Percentiles rank a stretch among this genome's conserved stretches.
Evolutionary conservation across 2,329 filamentous ascomycete species (phyloP).

Genomic region (Plenodomus biglobosus): DNA sequence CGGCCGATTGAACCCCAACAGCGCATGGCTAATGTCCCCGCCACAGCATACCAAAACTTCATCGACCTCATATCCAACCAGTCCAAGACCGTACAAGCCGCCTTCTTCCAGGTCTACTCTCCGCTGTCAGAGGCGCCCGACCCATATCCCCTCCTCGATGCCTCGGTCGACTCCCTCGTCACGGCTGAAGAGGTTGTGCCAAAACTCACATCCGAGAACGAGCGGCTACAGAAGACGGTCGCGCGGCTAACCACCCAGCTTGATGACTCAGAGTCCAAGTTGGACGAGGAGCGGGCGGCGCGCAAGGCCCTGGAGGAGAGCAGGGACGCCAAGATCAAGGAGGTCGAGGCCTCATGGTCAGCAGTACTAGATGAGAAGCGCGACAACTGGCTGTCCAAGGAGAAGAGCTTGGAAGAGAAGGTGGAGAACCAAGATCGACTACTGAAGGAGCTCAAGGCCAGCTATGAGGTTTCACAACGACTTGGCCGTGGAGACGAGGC

Average conservation of each 20-base stretch:
- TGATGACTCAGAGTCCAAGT: conserved; percentile 75
- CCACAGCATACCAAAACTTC: conserved; percentile 90
- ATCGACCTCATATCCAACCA: conserved; percentile 96
- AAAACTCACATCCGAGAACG: conserved; percentile 84
- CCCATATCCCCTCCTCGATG: conserved; percentile 93
- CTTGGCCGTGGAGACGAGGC: conserved; percentile 71
- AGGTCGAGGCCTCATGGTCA: conserved; percentile 86
- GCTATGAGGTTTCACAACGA: conserved; percentile 92
- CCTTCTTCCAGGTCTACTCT: conserved; percentile 90
- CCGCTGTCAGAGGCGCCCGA: conserved; percentile 93
- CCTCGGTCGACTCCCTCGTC: conserved; percentile 91
- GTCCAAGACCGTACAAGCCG: conserved; percentile 88
- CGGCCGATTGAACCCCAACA: neutral
- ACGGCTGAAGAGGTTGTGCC: conserved; percentile 90
- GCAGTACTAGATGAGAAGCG: conserved; percentile 90
- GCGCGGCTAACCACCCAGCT: conserved; percentile 74
- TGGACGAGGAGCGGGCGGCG: conserved; percentile 75
- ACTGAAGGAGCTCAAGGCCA: conserved; percentile 92
- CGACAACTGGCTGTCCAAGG: conserved; percentile 94
- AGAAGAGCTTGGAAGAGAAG: conserved; percentile 88
- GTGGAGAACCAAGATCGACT: conserved; percentile 90
- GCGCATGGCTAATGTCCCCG: conserved; percentile 18
- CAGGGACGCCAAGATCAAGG: conserved; percentile 78
- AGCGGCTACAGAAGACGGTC: conserved; percentile 79
- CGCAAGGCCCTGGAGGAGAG: conserved; percentile 75